Evolutionary conservation across 306 rosid genomes (phyloP), one percentile per base, ranked within the genome.

Genomic region (Glycine tomentella): DNA sequence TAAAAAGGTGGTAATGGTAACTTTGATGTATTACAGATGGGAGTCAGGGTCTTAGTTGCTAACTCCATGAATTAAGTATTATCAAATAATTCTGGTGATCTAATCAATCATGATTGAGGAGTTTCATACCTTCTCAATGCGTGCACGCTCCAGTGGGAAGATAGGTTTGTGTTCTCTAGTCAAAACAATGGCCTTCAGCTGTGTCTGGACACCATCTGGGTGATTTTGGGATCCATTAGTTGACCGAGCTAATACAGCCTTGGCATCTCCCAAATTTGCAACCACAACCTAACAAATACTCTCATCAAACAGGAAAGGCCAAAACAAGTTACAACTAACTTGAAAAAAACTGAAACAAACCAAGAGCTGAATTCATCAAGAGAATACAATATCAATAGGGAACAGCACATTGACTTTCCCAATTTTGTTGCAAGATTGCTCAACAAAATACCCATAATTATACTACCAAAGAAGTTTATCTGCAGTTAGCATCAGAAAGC

Each of bases 111-210:
- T 12, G 70, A 65, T 75, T 64, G 53, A 69, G 44, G 53, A 81
- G 69, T 69, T 81, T 76, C 83, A 83, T 42, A 88, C 98, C 93
- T 94, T 94, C 85, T 92, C 96, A 86, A 94, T 92, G 53, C 96
- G 96, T 82, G 93, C 84, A 71, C 94, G 94, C 85, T 94, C 98
- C 63, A 85, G 92, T 11, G 98, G 94, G 84, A 80, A 94, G 80
- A 92, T 94, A 78, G 97, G 96, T 81, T 92, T 92, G 89, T 92
- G 98, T 77, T 94, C 98, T 80, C 96, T 92, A 0, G 97, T 92
- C 84, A 94, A 88, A 80, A 94, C 97, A 81, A 94, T 94, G 83
- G 96, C 97, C 85, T 91, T 94, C 83, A 90, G 81, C 3, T 65
- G 40, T 36, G 40, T 77, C 67, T 81, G 74, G 46, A 63, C 88